Percentiles rank a stretch among this genome's conserved stretches.
These are phyloP conservation scores for Modicella reniformis DNA, from an alignment of 371 early-diverging fungal genomes.

Conservation along the genomic window DNA sequence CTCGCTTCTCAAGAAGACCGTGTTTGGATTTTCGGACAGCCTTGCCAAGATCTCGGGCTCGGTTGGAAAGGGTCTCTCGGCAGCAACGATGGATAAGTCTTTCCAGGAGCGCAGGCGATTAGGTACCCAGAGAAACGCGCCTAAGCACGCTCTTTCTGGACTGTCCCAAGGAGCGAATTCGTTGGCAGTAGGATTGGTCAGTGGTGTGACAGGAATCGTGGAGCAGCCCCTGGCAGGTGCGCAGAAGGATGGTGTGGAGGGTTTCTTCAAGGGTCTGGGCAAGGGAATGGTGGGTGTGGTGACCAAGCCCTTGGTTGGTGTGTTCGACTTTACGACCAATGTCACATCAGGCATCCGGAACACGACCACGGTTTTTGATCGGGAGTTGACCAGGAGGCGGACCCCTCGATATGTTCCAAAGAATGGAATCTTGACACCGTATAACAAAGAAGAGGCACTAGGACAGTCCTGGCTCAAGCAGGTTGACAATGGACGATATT, in stretches of 20 bases:
- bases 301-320: constrained; percentile 93
- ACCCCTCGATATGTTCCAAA: constrained; percentile 88
- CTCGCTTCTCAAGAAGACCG: constrained; percentile 93
- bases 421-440: constrained; percentile 83
- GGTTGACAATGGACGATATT: constrained; percentile 82
- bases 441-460: constrained; percentile 83
- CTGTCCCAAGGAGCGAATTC: constrained; percentile 91
- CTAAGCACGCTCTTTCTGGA: constrained; percentile 92
- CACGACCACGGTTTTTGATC: constrained; percentile 93
- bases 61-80: constrained; percentile 95
- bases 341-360: constrained; percentile 93
- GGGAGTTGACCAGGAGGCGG: constrained; percentile 79
- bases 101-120: constrained; percentile 89
- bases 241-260: constrained; percentile 88
- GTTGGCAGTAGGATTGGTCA: constrained; percentile 83
- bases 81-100: constrained; percentile 92
- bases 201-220: constrained; percentile 92
- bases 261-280: constrained; percentile 96
- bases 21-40: constrained; percentile 95
- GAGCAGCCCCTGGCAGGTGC: constrained; percentile 95
- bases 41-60: constrained; percentile 95
- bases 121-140: constrained; percentile 85
- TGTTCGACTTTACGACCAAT: constrained; percentile 91
- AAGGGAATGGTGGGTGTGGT: constrained; percentile 94
- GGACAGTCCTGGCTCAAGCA: constrained; percentile 93